Base-by-base conservation (phyloP, 176 grass and related monocot genomes). In the Cymbopogon citratus region DNA sequence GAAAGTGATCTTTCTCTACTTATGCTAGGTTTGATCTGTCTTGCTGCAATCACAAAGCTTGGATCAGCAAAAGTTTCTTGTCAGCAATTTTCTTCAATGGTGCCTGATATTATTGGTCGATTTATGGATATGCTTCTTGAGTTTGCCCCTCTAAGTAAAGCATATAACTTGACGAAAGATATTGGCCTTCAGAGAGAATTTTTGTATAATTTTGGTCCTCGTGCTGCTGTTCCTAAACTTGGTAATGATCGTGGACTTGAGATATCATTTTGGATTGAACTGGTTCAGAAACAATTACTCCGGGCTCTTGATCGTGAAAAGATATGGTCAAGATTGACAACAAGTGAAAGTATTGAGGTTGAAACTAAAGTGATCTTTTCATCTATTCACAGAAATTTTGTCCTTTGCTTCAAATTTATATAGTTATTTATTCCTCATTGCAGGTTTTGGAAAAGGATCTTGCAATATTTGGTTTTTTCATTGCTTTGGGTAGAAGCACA, bases 311-410 rank as follows among this genome's bases (percentile, higher is more conserved):
- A 94, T 56, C 85, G 96, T 89, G 96, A 99, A 93, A 99, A 93
- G 69, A 99, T 99, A 88, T 99, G 96, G 96, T 99, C 96, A 82
- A 93, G 87, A 89, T 81, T 99, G 78, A 99, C 91, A 41, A 99
- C 96, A 76, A 95, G 91, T 91, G 96, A 99, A 88, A 95, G 93
- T 87, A 99, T 99, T 71, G 96, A 99, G 96, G 96, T 99, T 86
- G 72, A 85, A 70, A 81, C 75, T 59, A 67, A 77, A 81, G 14
- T 41, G 45, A 70, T 56, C 7, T 86, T 51, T 74, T 41, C 8
- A 5, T 71, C 12, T 83, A 62, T 48, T 77, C 27, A 76, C 33
- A 70, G 34, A 64, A 68, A 54, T 13, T 21, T 72, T 24, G 60
- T 64, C 62, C 35, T 35, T 66, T 33, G 25, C 69, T 84, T 36